Evolutionary conservation across 305 asterid species (phyloP).

Genomic region (Caryopteris hybrid): DNA sequence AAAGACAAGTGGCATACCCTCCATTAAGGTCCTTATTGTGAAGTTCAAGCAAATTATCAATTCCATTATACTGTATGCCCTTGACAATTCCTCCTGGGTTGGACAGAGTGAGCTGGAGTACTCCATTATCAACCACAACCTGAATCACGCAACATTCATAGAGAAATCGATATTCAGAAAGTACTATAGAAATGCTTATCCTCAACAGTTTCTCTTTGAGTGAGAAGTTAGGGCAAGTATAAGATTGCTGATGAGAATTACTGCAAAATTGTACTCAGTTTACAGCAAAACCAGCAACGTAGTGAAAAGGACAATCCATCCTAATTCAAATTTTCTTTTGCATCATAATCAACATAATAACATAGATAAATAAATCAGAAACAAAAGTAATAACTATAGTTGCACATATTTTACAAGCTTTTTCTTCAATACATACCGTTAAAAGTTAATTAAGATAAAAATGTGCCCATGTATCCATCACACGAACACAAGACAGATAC

Average conservation of each 20-base stretch:
- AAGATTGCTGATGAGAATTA: not conserved
- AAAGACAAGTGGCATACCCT: conserved; percentile 36
- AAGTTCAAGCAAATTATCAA: conserved; percentile 63
- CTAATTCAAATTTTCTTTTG: not conserved
- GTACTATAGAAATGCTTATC: not conserved
- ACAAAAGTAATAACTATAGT: not conserved
- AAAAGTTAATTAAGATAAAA: not conserved
- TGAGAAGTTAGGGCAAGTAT: not conserved
- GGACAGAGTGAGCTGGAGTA: conserved; percentile 50
- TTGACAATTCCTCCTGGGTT: conserved; percentile 67
- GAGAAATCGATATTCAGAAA: not conserved
- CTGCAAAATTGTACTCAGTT: not conserved
- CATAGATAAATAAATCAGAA: not conserved
- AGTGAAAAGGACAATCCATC: not conserved
- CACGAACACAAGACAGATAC: not conserved
- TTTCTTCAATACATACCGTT: not conserved
- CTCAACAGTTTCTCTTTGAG: not conserved
- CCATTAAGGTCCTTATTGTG: conserved; percentile 51
- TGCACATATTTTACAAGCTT: not conserved
- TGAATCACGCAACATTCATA: conserved; percentile 12
- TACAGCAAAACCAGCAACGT: not conserved
- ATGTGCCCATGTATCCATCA: not conserved
- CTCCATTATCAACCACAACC: conserved; percentile 70
- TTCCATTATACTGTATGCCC: conserved; percentile 49
- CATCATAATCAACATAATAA: not conserved